A percentile compares a stretch with the other conserved stretches of the same genome.
These are phyloP conservation scores for Candida nanaspora DNA, from an alignment of 805 yeast genomes.

Conservation along the genomic window DNA sequence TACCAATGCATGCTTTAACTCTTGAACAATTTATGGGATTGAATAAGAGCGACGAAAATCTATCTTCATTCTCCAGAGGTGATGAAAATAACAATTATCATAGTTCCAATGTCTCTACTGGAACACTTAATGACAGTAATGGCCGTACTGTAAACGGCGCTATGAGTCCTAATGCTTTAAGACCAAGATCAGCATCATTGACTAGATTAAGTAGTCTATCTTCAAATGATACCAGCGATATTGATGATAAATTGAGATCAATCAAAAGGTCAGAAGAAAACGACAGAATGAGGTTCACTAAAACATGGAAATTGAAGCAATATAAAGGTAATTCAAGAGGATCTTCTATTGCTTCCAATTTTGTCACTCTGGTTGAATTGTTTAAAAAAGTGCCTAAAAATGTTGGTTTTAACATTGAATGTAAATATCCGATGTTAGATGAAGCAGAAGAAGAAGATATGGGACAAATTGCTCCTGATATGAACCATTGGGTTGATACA, in stretches of 20 bases:
- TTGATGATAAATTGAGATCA: constrained; percentile 25
- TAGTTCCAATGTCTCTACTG: constrained; percentile 1
- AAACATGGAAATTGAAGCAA: constrained; percentile 78
- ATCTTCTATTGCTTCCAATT: constrained; percentile 80
- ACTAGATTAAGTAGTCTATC: constrained; percentile 3
- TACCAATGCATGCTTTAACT: constrained; percentile 91
- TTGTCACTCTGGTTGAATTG: constrained; percentile 81
- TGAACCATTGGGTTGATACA: constrained; percentile 85
- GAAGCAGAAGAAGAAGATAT: constrained; percentile 86
- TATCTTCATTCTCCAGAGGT: not conserved
- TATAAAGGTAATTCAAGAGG: constrained; percentile 94
- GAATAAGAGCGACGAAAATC: constrained; percentile 22
- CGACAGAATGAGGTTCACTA: constrained; percentile 77
- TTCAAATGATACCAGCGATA: constrained; percentile 20
- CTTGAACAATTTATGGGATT: constrained; percentile 76
- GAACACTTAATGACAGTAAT: not conserved
- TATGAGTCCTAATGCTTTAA: constrained; percentile 25
- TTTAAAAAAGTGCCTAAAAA: constrained; percentile 72
- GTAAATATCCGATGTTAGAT: constrained; percentile 92
- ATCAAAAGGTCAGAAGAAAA: constrained; percentile 20
- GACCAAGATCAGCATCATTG: constrained; percentile 17
- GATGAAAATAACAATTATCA: constrained; percentile 1
- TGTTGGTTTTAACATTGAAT: constrained; percentile 91
- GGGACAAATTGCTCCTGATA: constrained; percentile 76
- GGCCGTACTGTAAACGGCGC: not conserved